Conservation (phyloP, 2,329 filamentous ascomycete genomes). For the Thielaviopsis ethacetica region DNA sequence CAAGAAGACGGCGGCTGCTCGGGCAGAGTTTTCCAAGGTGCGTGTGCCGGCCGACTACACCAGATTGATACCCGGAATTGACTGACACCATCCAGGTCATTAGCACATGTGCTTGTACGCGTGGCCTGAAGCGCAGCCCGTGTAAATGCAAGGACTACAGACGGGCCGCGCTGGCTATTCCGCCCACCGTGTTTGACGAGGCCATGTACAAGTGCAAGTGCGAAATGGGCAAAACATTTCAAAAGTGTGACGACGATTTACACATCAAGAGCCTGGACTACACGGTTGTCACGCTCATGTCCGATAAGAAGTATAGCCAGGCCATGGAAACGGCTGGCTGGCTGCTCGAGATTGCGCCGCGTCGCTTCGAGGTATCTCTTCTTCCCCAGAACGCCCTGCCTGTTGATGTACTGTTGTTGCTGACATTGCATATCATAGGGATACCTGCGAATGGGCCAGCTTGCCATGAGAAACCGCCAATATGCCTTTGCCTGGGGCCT, state of each 20-base stretch:
- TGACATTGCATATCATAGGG: constrained; percentile 17
- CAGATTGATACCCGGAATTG: too few relatives aligned
- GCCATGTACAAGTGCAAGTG: constrained; percentile 26
- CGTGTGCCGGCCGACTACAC: too few relatives aligned
- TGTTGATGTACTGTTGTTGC: too few relatives aligned
- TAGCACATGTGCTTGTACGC: constrained; percentile 19
- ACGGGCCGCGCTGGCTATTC: constrained; percentile 16
- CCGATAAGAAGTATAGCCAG: constrained; percentile 23
- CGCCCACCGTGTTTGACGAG: constrained; percentile 21
- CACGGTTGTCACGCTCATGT: constrained; percentile 21
- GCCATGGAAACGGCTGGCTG: constrained; percentile 26
- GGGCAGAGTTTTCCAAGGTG: too few relatives aligned
- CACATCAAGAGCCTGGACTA: constrained; percentile 27
- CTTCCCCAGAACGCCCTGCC: not conserved
- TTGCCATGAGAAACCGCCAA: constrained; percentile 23
- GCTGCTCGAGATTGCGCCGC: constrained; percentile 26
- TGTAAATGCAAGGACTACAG: constrained; percentile 26
- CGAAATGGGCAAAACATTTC: constrained; percentile 21
- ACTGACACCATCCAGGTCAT: not conserved
- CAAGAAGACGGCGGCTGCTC: too few relatives aligned
- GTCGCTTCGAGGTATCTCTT: constrained; percentile 21
- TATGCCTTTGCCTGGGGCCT: constrained; percentile 24
- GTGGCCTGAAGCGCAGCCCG: constrained; percentile 20
- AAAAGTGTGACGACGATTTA: constrained; percentile 22
- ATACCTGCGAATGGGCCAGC: constrained; percentile 26